phyloP scores from a whole-genome alignment of 805 yeast genomes.

The Metschnikowia matae region DNA sequence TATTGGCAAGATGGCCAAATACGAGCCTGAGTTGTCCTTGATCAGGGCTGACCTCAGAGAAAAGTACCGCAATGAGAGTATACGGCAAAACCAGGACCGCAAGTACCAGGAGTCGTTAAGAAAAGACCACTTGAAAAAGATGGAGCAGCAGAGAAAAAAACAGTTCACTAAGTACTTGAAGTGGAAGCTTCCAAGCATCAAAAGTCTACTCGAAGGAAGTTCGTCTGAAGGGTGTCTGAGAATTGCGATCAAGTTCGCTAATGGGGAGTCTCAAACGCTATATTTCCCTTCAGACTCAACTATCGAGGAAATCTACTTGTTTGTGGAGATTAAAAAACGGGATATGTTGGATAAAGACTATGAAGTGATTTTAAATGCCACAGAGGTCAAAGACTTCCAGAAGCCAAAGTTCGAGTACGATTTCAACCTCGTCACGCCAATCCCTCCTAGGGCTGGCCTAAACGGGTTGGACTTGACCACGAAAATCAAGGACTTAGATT shows the following conservation, averaged over 20 bases:
- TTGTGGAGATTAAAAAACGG: conserved; percentile 34
- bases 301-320: conserved; percentile 31
- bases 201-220: conserved; percentile 20
- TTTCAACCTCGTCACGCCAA: conserved; percentile 33
- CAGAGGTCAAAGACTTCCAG: conserved; percentile 23
- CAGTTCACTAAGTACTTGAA: conserved; percentile 37
- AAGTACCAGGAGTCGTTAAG: conserved; percentile 71
- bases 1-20: conserved; percentile 46
- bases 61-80: conserved; percentile 49
- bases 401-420: conserved; percentile 24
- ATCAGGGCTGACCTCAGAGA: conserved; percentile 64
- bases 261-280: conserved; percentile 53
- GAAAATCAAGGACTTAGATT: conserved; percentile 58
- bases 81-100: conserved; percentile 69
- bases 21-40: conserved; percentile 56
- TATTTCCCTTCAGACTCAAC: conserved; percentile 28
- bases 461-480: conserved; percentile 30
- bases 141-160: conserved; percentile 23
- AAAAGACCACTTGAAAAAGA: conserved; percentile 55
- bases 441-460: conserved; percentile 35
- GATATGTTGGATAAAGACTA: conserved; percentile 32
- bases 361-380: conserved; percentile 19
- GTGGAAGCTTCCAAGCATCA: conserved; percentile 27
- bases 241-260: conserved; percentile 63
- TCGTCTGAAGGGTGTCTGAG: conserved; percentile 40